Evolutionary conservation across 1,284 basidiomycete species (phyloP), one percentile per base, ranked within the genome.

Genomic region (Ustilago tritici): DNA sequence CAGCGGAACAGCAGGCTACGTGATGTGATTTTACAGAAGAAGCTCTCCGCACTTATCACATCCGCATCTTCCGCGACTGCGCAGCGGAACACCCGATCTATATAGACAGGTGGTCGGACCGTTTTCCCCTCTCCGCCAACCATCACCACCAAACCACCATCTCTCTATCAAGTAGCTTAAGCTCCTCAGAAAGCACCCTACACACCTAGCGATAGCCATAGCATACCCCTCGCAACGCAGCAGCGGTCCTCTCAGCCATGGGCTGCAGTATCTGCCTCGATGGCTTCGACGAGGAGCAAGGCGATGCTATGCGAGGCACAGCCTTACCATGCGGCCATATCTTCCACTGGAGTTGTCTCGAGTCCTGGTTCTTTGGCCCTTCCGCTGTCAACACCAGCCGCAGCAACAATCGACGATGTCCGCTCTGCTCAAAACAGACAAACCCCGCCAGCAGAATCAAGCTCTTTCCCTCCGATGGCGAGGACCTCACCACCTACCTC

Each of bases 191-290:
- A 46, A 49, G 8, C 9, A 49, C 28, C 47, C 47, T 36, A 9
- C 54, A 10, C 9, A 35, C 23, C 38, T 10, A 53, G 34, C 52
- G 7, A 34, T 17, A 17, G 5, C 14, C 31, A 36, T 35, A 34
- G 14, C 32, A 4, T 32, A 36, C 36, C n/a, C 17, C 19, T 43
- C 41, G 4, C 15, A 23, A 19, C 41, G 34, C 6, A 10, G 17
- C 31, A 5, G 23, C 31, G 3, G 23, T 0, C 7, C 23, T 19
- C 32, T 4, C 35, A 50, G 34, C 8, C 54, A 78, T 78, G 76
- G 72, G 72, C 36, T 78, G 76, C 61, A 61, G 59, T 52, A 72
- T 78, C 68, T 78, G 76, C 35, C 35, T 78, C 15, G 76, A 78
- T 40, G 72, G 65, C 47, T 78, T 78, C 49, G 60, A 61, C 23